A percentile compares a stretch with the other conserved stretches of the same genome.
Evolutionary conservation across 2,329 filamentous ascomycete genomes (phyloP).

Genomic region (Fusarium albidum): DNA sequence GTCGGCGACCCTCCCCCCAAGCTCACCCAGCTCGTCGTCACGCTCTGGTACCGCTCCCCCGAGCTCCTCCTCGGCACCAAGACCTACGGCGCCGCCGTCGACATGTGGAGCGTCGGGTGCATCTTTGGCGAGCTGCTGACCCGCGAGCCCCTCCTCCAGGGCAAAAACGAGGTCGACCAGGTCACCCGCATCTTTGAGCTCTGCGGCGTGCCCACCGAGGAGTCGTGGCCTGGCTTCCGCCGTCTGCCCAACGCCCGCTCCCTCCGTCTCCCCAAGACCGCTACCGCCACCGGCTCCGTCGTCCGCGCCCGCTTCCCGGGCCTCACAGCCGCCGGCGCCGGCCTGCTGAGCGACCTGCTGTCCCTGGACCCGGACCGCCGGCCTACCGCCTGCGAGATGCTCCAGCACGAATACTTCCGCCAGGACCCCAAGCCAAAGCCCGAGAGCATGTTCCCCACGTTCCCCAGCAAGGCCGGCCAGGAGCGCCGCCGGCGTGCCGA

Average conservation of each 20-base stretch:
- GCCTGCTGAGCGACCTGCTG: constrained; percentile 74
- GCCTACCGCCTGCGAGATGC: constrained; percentile 76
- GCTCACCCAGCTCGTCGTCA: constrained; percentile 92
- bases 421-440: constrained; percentile 92
- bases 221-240: constrained; percentile 86
- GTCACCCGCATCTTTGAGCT: constrained; percentile 88
- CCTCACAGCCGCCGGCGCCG: constrained; percentile 77
- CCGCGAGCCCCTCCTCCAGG: constrained; percentile 83
- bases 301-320: constrained; percentile 83
- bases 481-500: constrained; percentile 78
- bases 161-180: constrained; percentile 92
- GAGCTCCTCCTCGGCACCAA: constrained; percentile 86
- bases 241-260: constrained; percentile 86
- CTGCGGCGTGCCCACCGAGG: constrained; percentile 84
- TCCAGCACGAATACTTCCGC: constrained; percentile 83
- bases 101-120: constrained; percentile 97
- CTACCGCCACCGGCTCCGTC: constrained; percentile 55
- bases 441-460: constrained; percentile 94
- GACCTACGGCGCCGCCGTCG: constrained; percentile 78
- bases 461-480: constrained; percentile 92
- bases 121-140: constrained; percentile 92
- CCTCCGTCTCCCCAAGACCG: constrained; percentile 70
- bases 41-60: constrained; percentile 94
- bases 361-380: constrained; percentile 76
- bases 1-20: constrained; percentile 79